These are phyloP conservation scores for Podila horticola DNA, from an alignment of 192 early-diverging fungal species.

Conservation along the genomic window DNA sequence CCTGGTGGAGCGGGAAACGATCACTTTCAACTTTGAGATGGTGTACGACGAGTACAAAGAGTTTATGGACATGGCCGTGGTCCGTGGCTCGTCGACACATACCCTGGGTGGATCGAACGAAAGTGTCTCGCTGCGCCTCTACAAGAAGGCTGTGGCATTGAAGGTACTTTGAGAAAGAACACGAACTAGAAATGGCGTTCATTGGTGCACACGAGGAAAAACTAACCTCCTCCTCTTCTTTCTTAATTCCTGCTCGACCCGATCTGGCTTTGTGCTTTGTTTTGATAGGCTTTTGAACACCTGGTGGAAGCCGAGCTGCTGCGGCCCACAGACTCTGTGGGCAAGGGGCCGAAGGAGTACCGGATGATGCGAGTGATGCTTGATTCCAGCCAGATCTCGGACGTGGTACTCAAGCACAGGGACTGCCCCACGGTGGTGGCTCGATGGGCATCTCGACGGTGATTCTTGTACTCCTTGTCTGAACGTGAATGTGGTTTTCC, in stretches of 20 bases:
- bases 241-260: not conserved
- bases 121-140: constrained; percentile 72
- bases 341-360: constrained; percentile 85
- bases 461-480: not conserved
- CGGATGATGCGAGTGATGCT: constrained; percentile 86
- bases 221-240: not conserved
- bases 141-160: constrained; percentile 83
- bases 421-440: constrained; percentile 72
- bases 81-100: constrained; percentile 46
- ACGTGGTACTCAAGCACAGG: constrained; percentile 64
- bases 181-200: not conserved
- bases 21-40: constrained; percentile 93
- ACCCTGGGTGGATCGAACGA: constrained; percentile 34
- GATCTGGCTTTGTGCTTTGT: not conserved
- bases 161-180: constrained; percentile 64
- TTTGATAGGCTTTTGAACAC: constrained; percentile 79
- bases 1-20: constrained; percentile 70
- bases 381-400: constrained; percentile 72
- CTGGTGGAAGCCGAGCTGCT: constrained; percentile 76
- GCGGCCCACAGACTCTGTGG: constrained; percentile 59
- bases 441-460: constrained; percentile 64
- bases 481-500: too few relatives aligned
- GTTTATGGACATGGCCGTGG: constrained; percentile 72
- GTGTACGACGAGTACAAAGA: constrained; percentile 92
- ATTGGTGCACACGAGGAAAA: not conserved